Evolutionary conservation across 345 rosid genomes (phyloP).

Genomic region (Laguncularia racemosa): DNA sequence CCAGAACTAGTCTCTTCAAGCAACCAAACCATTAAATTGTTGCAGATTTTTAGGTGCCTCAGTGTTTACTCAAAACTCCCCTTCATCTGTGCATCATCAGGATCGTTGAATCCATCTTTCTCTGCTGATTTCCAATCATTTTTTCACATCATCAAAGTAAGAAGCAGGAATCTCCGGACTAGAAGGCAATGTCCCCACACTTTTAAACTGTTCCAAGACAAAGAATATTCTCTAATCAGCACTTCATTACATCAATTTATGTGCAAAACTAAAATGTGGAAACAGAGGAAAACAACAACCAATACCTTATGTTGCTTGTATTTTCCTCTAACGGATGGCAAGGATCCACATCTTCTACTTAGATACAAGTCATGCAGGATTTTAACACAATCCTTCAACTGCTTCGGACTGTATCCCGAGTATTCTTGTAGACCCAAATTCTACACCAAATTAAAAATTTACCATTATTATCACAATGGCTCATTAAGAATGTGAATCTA

Average conservation of each 20-base stretch:
- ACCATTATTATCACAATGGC: no score
- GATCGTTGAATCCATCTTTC: no score
- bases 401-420: slow-evolving; percentile 44
- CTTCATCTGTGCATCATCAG: no score
- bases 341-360: slow-evolving; percentile 30
- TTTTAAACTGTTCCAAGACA: slow-evolving; percentile 37
- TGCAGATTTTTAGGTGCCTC: no score
- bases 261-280: not conserved
- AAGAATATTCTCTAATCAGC: not conserved
- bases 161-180: slow-evolving; percentile 31
- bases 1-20: no score
- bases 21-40: no score
- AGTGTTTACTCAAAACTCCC: no score
- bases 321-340: slow-evolving; percentile 44
- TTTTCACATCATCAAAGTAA: slow-evolving; percentile 24
- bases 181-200: slow-evolving; percentile 37
- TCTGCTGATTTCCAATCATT: not conserved
- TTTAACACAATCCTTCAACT: slow-evolving; percentile 41
- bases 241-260: not conserved
- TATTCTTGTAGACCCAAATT: slow-evolving; percentile 25
- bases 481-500: not conserved
- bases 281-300: not conserved
- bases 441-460: slow-evolving; percentile 18
- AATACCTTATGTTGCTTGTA: slow-evolving; percentile 55
- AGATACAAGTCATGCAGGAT: slow-evolving; percentile 40